Base-by-base conservation (phyloP, 148 eudicot genomes). In the Dianthus caryophyllus region DNA sequence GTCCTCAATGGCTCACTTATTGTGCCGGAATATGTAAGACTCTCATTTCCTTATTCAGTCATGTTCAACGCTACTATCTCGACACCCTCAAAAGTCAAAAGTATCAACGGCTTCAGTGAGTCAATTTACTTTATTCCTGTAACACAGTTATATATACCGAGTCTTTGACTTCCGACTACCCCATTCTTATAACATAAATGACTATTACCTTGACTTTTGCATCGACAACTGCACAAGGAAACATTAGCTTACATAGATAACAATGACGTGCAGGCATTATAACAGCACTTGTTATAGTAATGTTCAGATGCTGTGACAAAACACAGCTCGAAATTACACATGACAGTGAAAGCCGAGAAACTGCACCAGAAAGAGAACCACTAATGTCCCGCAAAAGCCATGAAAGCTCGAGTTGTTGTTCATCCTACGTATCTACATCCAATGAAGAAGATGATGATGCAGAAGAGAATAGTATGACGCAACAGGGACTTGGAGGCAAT, bases 371-470 rank as follows among this genome's bases (percentile, higher is more conserved):
- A 21, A 77, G 77, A 71, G 83, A 80, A 33, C 84, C 90, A 54
- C 56, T 85, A 67, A 78, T 83, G 59, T 75, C 83, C 16, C 77
- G 61, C 12, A 83, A 85, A 67, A 84, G 75, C 25, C 78, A 81
- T 36, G 78, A 77, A 61, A 58, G 76, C 63, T 75, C 73, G 2
- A 79, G 77, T 46, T 73, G 70, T 84, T 85, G 85, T 7, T 85
- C 90, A n/a, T 83, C 87, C 4, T 85, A 79, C 60, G 90, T 81
- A 61, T 81, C 84, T 11, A 43, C 60, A 41, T 72, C 90, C 18
- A 74, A 73, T 9, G 90, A 83, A 3, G 90, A 83, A 58, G 87
- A 80, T 31, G 85, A 80, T 31, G 85, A 76, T 20, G 20, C 58
- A 18, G 80, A 81, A 31, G 84, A 78, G 69, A 55, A 39, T 41